A percentile compares a stretch with the other conserved stretches of the same genome.
Conservation (phyloP, 2,329 filamentous ascomycete species). For the Trichoderma atroviride region DNA sequence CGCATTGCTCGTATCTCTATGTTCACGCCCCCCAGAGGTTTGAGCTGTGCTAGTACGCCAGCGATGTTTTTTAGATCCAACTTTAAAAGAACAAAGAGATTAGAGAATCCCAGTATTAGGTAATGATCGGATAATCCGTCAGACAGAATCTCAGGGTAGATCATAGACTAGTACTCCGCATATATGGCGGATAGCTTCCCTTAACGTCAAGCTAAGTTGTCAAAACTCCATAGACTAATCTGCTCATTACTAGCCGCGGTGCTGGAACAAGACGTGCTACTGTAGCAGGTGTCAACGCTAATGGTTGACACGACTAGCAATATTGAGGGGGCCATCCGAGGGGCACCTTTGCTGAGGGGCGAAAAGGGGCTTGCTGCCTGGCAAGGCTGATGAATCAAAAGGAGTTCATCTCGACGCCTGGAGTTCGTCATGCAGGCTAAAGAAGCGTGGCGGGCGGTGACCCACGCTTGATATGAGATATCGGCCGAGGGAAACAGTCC, state of each 20-base stretch:
- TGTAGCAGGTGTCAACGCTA: slow-evolving; percentile 1
- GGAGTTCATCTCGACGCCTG: slow-evolving; percentile 13
- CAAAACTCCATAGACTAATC: slow-evolving; percentile 14
- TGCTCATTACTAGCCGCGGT: background rate
- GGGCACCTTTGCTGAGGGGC: slow-evolving; percentile 18
- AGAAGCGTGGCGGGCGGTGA: slow-evolving; percentile 6
- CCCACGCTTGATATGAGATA: background rate
- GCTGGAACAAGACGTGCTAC: background rate
- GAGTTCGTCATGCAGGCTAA: slow-evolving; percentile 7
- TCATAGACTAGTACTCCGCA: slow-evolving; percentile 8
- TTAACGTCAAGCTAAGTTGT: background rate
- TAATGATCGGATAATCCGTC: slow-evolving; percentile 22
- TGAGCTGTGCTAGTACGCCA: background rate
- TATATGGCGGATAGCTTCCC: background rate
- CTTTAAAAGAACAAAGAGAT: slow-evolving; percentile 7
- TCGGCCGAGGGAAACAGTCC: background rate
- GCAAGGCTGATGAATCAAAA: slow-evolving; percentile 22
- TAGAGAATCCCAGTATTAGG: background rate
- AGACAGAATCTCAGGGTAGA: background rate
- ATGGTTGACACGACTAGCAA: background rate
- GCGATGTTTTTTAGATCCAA: background rate
- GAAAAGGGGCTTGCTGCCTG: slow-evolving; percentile 18
- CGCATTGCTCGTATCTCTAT: slow-evolving; percentile 11
- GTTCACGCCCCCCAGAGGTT: background rate
- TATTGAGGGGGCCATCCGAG: slow-evolving; percentile 1